Conservation (phyloP, 2,329 filamentous ascomycete species). For the Amesomyces nigricolor region DNA sequence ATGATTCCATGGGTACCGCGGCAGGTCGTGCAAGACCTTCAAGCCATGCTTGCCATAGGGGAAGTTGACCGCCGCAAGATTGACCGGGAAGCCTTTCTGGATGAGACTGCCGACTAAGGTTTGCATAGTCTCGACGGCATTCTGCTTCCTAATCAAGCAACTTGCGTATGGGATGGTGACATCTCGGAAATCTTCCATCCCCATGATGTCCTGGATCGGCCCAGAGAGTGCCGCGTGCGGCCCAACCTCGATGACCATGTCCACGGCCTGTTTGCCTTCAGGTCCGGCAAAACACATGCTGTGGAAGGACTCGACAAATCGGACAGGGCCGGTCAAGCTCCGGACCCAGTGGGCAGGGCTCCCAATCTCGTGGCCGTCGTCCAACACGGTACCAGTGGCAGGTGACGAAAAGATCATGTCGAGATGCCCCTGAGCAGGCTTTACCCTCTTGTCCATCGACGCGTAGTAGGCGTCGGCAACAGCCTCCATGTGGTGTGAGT, state of each 20-base stretch:
- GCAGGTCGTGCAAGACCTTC: conserved; percentile 34
- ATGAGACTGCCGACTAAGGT: conserved; percentile 29
- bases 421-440: conserved; percentile 23
- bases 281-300: conserved; percentile 22
- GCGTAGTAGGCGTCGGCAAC: conserved; percentile 32
- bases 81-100: conserved; percentile 29
- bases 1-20: conserved; percentile 44
- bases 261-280: conserved; percentile 21
- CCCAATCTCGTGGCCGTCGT: conserved; percentile 16
- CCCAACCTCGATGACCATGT: conserved; percentile 32
- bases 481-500: conserved; percentile 38
- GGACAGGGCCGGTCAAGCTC: conserved; percentile 34
- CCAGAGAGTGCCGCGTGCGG: conserved; percentile 34
- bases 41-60: conserved; percentile 27
- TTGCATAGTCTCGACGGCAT: conserved; percentile 29
- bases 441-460: conserved; percentile 21
- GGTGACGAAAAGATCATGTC: conserved; percentile 25
- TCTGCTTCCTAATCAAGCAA: conserved; percentile 21
- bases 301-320: conserved; percentile 30
- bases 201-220: conserved; percentile 32
- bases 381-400: conserved; percentile 24
- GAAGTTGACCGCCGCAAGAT: conserved; percentile 31
- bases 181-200: conserved; percentile 18
- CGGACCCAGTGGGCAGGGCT: conserved; percentile 24
- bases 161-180: conserved; percentile 17